Base-by-base conservation (phyloP, 2,329 filamentous ascomycete species). In the Aureobasidium namibiae region DNA sequence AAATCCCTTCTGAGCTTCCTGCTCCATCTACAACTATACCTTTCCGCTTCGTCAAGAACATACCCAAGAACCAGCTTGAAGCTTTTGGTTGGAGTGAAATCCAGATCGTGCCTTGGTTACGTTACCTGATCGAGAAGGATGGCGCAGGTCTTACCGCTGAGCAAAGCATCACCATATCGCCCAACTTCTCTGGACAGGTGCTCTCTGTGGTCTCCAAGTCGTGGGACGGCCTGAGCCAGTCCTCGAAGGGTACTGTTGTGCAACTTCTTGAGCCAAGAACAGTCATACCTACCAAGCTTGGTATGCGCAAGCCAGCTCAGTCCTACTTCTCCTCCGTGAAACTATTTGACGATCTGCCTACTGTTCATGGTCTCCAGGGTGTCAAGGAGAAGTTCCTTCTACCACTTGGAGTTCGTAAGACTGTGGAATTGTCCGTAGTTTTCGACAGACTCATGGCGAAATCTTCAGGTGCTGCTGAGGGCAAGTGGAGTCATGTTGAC, bases 261-360 rank as follows among this genome's bases (percentile, higher is more conserved):
- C 76, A 81, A 16, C 73, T 90, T 4, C 76, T 97, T 3, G 81
- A 84, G 56, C 76, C 80, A 2, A 80, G 87, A 52, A 82, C 90
- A 0, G 82, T 95, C 29, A 89, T 99, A 68, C 94, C 94, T 0
- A 97, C 94, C 0, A 96, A 90, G 69, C 74, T 86, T 64, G 94
- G 94, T 8, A 95, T 99, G 92, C 87, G 80, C 66, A 88, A 83
- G 65, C 94, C 94, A 4, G 75, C 78, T 3, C 91, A 97, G 64
- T 86, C 94, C 0, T 99, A 96, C 72, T 96, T 99, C 68, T 85
- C 89, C 1, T 88, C 84, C n/a, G 94, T 99, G 38, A 94, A 90
- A 70, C 78, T 99, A 0, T 99, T 99, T 68, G 91, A 96, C 62
- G 94, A 99, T 69, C 78, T 99, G 16, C 92, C 94, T 0, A 86